Evolutionary conservation across 345 rosid species (phyloP).

Genomic region (Kernera saxatilis): DNA sequence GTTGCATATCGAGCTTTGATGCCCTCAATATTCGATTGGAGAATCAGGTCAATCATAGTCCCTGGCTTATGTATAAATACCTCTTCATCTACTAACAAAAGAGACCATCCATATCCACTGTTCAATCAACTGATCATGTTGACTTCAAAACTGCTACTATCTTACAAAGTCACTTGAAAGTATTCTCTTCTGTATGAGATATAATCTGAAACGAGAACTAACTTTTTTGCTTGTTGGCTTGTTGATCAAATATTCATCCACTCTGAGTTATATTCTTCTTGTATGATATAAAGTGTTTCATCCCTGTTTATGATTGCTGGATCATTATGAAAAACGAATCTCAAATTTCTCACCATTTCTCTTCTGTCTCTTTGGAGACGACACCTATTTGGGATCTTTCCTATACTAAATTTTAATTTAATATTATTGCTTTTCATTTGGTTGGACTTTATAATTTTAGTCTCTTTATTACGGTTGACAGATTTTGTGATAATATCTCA

Average conservation of each 20-base stretch:
- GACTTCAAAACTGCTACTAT: neutral
- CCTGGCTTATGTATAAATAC: neutral
- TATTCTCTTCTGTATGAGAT: neutral
- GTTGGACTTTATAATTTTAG: neutral
- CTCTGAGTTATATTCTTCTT: neutral
- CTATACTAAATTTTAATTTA: neutral
- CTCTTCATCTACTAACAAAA: neutral
- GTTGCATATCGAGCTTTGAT: conserved; percentile 56
- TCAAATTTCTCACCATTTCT: neutral
- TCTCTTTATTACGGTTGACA: conserved; percentile 4
- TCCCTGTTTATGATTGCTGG: neutral
- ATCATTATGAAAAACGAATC: neutral
- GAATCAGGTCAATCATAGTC: conserved; percentile 55
- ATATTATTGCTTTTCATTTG: neutral
- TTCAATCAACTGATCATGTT: neutral
- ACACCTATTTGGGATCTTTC: neutral
- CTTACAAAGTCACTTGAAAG: conserved; percentile 3
- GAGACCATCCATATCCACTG: neutral
- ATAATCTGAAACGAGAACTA: neutral
- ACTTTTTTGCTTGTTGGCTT: neutral
- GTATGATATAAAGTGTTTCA: neutral
- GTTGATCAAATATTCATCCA: neutral
- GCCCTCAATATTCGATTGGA: conserved; percentile 72
- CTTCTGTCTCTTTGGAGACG: neutral
- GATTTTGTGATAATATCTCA: conserved; percentile 23